Evolutionary conservation across 2,329 filamentous ascomycete species (phyloP).

Genomic region (Penicillium sp.): DNA sequence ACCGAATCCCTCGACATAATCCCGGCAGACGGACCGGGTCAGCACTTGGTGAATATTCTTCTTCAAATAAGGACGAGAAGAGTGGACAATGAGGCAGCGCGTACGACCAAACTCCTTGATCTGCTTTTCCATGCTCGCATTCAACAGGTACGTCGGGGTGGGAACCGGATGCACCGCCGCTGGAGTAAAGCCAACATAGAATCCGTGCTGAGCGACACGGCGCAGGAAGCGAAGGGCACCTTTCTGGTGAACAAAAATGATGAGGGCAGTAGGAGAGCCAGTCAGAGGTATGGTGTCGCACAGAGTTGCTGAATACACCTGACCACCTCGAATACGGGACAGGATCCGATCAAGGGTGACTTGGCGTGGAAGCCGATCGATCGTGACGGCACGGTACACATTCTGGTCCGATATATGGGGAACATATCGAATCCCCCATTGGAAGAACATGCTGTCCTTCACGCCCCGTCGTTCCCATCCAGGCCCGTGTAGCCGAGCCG

Average conservation of each 20-base stretch:
- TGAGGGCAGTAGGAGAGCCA: conserved; percentile 7
- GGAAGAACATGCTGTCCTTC: conserved; percentile 5
- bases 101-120: conserved; percentile 6
- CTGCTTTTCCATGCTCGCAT: conserved; percentile 1
- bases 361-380: conserved; percentile 5
- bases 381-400: conserved; percentile 8
- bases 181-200: conserved; percentile 8
- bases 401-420: conserved; percentile 1
- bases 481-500: too few species aligned
- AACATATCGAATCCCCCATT: conserved; percentile 11
- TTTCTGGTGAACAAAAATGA: conserved; percentile 1
- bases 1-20: conserved; percentile 8
- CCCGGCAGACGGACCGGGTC: background rate
- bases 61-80: background rate
- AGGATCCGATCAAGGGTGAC: conserved; percentile 9
- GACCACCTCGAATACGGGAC: conserved; percentile 8
- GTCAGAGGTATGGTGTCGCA: conserved; percentile 6
- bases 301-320: conserved; percentile 9
- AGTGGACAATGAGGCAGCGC: conserved; percentile 5
- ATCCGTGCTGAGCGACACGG: conserved; percentile 3
- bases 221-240: conserved; percentile 13
- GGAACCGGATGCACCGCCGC: conserved; percentile 6
- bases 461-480: too few species aligned
- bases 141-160: conserved; percentile 10
- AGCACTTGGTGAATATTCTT: conserved; percentile 2